Percentiles rank a stretch among this genome's conserved stretches.
Evolutionary conservation across 192 early-diverging fungal species (phyloP).

Genomic region (Glomus cerebriforme): DNA sequence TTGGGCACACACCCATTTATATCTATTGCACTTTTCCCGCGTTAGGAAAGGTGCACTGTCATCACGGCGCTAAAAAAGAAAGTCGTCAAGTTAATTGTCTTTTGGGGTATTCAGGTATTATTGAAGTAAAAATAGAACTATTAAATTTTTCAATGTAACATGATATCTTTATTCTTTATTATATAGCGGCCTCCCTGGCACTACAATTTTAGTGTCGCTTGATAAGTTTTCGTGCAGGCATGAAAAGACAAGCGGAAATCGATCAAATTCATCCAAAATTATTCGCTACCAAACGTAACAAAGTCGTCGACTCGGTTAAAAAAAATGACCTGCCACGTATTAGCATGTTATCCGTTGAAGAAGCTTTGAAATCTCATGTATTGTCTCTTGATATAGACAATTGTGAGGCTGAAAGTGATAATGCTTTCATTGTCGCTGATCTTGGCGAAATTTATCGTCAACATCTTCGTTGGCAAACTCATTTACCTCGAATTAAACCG

Average conservation of each 20-base stretch:
- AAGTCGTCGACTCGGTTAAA: not conserved
- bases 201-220: conserved; percentile 21
- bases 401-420: conserved; percentile 67
- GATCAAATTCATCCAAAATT: conserved; percentile 26
- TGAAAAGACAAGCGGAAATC: not conserved
- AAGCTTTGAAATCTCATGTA: conserved; percentile 10
- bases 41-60: conserved; percentile 32
- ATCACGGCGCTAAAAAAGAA: conserved; percentile 35
- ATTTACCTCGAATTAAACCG: conserved; percentile 92
- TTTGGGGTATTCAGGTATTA: conserved; percentile 31
- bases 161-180: not conserved
- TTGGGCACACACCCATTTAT: not conserved
- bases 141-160: no score
- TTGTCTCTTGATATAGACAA: not conserved
- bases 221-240: not conserved
- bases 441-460: conserved; percentile 90
- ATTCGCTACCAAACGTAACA: not conserved
- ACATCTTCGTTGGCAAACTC: conserved; percentile 76
- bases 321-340: conserved; percentile 1
- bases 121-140: not conserved
- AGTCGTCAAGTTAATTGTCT: conserved; percentile 31
- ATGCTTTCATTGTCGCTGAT: conserved; percentile 96
- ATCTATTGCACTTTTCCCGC: conserved; percentile 31
- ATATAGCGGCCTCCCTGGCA: conserved; percentile 34
- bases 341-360: conserved; percentile 11